Evolutionary conservation across 2,329 filamentous ascomycete genomes (phyloP).

Genomic region (Lasiodiplodia theobromae): DNA sequence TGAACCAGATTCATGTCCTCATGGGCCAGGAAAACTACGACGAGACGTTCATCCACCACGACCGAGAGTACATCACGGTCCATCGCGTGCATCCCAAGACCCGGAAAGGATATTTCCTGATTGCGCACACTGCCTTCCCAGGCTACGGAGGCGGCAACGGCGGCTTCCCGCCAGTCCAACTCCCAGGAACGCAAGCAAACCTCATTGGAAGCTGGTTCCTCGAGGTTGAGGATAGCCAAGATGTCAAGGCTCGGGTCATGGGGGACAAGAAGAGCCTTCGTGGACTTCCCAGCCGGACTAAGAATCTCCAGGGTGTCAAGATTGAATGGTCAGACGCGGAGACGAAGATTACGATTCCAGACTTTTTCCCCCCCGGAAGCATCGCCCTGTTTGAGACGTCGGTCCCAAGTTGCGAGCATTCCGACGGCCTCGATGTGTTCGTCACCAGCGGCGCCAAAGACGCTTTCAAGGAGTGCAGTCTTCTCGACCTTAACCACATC

Average conservation of each 20-base stretch:
- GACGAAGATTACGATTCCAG: conserved; percentile 79
- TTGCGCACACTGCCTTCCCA: conserved; percentile 95
- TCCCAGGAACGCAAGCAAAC: conserved; percentile 84
- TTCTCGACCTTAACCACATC: conserved; percentile 89
- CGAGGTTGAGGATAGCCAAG: conserved; percentile 80
- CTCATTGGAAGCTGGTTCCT: conserved; percentile 91
- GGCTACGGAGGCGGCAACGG: conserved; percentile 87
- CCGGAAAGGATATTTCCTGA: conserved; percentile 91
- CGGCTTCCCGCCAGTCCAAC: conserved; percentile 77
- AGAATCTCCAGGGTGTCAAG: conserved; percentile 74
- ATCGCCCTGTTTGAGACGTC: conserved; percentile 96
- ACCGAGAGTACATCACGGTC: conserved; percentile 94
- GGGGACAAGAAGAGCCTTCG: conserved; percentile 75
- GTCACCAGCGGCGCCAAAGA: conserved; percentile 81
- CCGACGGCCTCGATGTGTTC: conserved; percentile 81
- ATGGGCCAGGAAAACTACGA: conserved; percentile 97
- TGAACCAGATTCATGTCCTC: conserved; percentile 92
- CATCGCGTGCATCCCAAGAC: conserved; percentile 93
- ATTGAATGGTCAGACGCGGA: conserved; percentile 76
- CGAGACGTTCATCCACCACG: conserved; percentile 96
- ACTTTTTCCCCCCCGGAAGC: conserved; percentile 89
- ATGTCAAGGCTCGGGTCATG: conserved; percentile 69
- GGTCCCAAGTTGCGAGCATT: conserved; percentile 87
- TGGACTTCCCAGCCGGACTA: conserved; percentile 84
- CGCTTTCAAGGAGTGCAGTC: conserved; percentile 76